Evolutionary conservation across 2,329 filamentous ascomycete species (phyloP), one percentile per base, ranked within the genome.

Genomic region (Verticillium nonalfalfae): DNA sequence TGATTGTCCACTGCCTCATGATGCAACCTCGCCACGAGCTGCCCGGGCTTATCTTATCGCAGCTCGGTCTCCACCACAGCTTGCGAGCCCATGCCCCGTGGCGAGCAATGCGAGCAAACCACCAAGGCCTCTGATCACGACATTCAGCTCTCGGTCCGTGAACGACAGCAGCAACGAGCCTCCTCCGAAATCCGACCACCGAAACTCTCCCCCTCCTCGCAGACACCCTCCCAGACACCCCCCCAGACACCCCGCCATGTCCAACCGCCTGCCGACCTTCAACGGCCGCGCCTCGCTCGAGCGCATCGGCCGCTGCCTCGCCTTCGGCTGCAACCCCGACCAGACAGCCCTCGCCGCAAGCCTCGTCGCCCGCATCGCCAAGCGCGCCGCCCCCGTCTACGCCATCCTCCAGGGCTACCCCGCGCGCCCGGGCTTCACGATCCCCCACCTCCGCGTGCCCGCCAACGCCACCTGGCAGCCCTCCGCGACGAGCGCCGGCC

Each of bases 301-400:
- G 4, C 65, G 66, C 40, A 58, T 67, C 40, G 66, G 66, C 33
- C 61, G 57, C 35, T 66, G 65, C 55, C 63, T 67, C 38, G 26
- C 57, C 50, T 67, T 67, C 59, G 66, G 66, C 59, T 67, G 66
- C 63, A 36, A 55, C 34, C 50, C 59, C 3, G 31, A 26, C 18
- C 63, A 66, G 31, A 65, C 62, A 14, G 39, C 36, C n/a, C 35
- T 38, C 21, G 65, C 64, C 13, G 60, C 61, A 15, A 55, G 36
- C 9, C 59, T 67, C 35, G 54, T 64, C 7, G 52, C 56, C n/a
- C 36, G 18, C 55, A 31, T 66, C 34, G 62, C 59, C 2, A 7
- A 56, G 26, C 55, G 59, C 38, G 63, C 54, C 26, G 11, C 26
- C 5, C 33, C 26, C 1, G 18, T 56, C 54, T 34, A 56, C 31